phyloP scores from a whole-genome alignment of 169 alveolate species.

The Plasmodium berghei region DNA sequence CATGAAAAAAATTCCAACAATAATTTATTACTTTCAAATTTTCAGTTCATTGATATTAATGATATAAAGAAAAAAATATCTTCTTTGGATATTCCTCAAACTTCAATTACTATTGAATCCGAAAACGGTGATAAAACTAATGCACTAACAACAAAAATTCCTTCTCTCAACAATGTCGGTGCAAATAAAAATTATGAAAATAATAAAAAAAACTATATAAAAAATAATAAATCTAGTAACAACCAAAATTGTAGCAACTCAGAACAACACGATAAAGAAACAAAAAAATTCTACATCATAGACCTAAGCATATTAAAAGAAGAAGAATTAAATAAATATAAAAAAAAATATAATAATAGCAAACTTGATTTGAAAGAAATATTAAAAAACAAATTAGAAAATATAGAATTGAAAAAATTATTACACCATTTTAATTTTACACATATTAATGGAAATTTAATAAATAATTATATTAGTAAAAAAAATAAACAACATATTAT shows the following conservation, averaged over 20 bases:
- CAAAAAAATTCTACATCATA: too few species aligned
- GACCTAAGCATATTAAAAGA: slow-evolving; percentile 37
- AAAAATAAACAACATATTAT: slow-evolving; percentile 1
- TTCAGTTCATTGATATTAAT: slow-evolving; percentile 41
- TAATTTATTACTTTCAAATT: slow-evolving; percentile 36
- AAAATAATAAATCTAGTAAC: too few species aligned
- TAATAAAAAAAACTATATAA: too few species aligned
- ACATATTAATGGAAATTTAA: background rate
- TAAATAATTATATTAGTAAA: background rate
- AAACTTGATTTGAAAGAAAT: background rate
- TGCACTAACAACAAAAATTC: too few species aligned
- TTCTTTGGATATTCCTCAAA: background rate
- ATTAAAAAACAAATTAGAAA: slow-evolving; percentile 22
- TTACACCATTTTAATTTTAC: slow-evolving; percentile 18
- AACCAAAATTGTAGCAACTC: too few species aligned
- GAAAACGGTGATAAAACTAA: too few species aligned
- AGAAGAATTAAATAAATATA: slow-evolving; percentile 18
- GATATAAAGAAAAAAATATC: slow-evolving; percentile 5
- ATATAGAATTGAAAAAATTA: slow-evolving; percentile 25
- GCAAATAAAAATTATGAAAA: too few species aligned
- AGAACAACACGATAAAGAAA: too few species aligned
- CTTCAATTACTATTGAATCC: too few species aligned
- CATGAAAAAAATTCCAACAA: slow-evolving; percentile 10
- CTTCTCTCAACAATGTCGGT: too few species aligned
- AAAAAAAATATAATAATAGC: background rate